Conservation (phyloP, 1,284 basidiomycete species). For the Trametes polyzona region DNA sequence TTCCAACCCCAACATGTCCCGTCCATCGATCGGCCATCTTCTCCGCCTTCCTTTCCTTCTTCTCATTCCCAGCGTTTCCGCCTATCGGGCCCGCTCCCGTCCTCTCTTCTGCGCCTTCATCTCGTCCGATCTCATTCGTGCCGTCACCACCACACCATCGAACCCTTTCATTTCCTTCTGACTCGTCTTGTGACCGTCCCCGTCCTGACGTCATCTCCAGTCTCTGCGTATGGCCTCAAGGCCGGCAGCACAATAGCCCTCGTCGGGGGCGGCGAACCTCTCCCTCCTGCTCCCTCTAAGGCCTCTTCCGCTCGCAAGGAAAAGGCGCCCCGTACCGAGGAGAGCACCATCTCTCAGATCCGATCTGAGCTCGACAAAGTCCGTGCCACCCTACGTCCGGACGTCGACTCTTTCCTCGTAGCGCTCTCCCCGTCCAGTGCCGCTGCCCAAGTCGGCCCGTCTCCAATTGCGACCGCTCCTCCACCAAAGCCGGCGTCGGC, state of each 20-base stretch:
- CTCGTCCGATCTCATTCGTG: slow-evolving; percentile 8
- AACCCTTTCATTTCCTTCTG: slow-evolving; percentile 3
- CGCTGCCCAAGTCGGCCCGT: slow-evolving; percentile 15
- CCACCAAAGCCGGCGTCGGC: slow-evolving; percentile 18
- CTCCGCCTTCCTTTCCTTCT: slow-evolving; percentile 1
- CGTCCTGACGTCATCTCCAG: slow-evolving; percentile 39
- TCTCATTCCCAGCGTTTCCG: slow-evolving; percentile 7
- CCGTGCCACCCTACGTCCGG: slow-evolving; percentile 53
- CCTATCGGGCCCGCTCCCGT: slow-evolving; percentile 19
- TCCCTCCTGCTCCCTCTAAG: slow-evolving; percentile 29
- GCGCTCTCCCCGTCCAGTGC: slow-evolving; percentile 34
- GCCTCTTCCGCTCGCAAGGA: slow-evolving; percentile 28
- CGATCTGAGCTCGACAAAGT: slow-evolving; percentile 62
- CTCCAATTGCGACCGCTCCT: slow-evolving; percentile 8
- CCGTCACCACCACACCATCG: slow-evolving; percentile 18
- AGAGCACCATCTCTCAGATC: slow-evolving; percentile 57
- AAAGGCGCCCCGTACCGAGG: slow-evolving; percentile 48
- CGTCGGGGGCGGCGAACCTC: slow-evolving; percentile 48
- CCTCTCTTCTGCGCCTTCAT: slow-evolving; percentile 13
- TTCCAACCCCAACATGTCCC: not conserved
- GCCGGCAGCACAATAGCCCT: slow-evolving; percentile 65
- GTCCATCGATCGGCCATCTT: slow-evolving; percentile 18
- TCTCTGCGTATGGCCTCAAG: slow-evolving; percentile 66
- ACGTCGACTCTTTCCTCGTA: slow-evolving; percentile 59
- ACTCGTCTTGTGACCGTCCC: slow-evolving; percentile 1